Percentiles rank a stretch among this genome's conserved stretches.
phyloP scores from a whole-genome alignment of 169 alveolate species.

The Perkinsus olseni region DNA sequence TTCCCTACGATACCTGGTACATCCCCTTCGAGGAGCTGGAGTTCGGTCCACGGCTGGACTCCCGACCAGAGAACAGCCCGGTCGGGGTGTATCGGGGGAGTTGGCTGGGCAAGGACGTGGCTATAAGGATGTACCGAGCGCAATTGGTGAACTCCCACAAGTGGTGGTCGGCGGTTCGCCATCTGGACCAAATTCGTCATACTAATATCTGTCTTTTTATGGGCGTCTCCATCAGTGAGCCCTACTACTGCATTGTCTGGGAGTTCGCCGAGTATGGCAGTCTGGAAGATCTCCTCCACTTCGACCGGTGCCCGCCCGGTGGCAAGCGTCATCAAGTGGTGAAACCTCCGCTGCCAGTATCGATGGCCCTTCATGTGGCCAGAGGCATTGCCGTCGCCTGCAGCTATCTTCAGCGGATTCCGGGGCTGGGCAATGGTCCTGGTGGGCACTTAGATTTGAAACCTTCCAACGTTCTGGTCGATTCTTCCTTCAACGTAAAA shows the following conservation, averaged over 20 bases:
- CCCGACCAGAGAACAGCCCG: neutral
- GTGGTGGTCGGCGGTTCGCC: neutral
- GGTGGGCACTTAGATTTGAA: slow-evolving; percentile 18
- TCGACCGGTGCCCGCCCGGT: slow-evolving; percentile 13
- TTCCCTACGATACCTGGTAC: neutral
- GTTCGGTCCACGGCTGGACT: neutral
- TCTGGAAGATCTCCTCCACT: slow-evolving; percentile 25
- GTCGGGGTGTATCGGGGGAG: slow-evolving; percentile 25
- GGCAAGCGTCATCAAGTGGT: neutral
- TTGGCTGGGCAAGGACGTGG: slow-evolving; percentile 37
- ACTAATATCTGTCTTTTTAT: slow-evolving; percentile 26
- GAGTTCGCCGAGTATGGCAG: slow-evolving; percentile 26
- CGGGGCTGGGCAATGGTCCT: slow-evolving; percentile 11
- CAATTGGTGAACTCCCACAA: slow-evolving; percentile 25
- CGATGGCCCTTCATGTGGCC: neutral
- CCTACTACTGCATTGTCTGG: slow-evolving; percentile 30
- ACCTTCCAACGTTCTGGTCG: slow-evolving; percentile 33
- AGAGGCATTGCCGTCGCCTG: slow-evolving; percentile 33
- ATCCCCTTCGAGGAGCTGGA: neutral
- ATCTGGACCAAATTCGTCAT: slow-evolving; percentile 17
- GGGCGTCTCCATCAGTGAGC: slow-evolving; percentile 32
- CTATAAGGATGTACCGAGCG: slow-evolving; percentile 21
- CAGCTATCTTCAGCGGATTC: slow-evolving; percentile 25
- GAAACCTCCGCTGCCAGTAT: slow-evolving; percentile 1
- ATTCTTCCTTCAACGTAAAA: slow-evolving; percentile 29